Base-by-base conservation (phyloP, 2,329 filamentous ascomycete genomes). In the Didymella exigua region DNA sequence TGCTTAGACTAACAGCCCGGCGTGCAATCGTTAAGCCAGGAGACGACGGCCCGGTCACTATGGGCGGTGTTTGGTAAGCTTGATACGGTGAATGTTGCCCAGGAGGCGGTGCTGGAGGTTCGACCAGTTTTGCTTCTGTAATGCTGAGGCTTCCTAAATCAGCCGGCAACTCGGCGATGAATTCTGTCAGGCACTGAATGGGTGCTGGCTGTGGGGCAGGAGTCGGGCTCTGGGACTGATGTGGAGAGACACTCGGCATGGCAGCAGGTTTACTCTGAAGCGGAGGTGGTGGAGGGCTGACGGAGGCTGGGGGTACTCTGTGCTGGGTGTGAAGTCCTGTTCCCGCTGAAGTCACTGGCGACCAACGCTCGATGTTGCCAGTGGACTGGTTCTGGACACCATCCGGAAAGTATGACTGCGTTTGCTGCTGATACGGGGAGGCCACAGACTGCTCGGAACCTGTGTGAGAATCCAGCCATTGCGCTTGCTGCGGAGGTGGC, bases 141-240 rank as follows among this genome's bases (percentile, higher is more conserved):
- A 71, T 38, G 21, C 43, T 68, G 33, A 71, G 43, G 14, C 58
- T 68, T n/a, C 66, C 68, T 42, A 73, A 21, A 30, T 74, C 70
- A 31, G 67, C 72, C 5, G 72, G 72, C 18, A 75, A 52, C 45
- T 75, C 72, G 5, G 71, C 72, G 24, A 74, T 62, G 44, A 73
- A 75, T 16, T 68, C 66, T 6, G 62, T 63, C 4, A 67, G 61
- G 4, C 44, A 40, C 4, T 61, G 52, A 1, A 41, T 34, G 18
- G 44, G 10, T 2, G 26, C 33, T 9, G 56, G 36, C 30, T 63
- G 62, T 8, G 62, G 36, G 36, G 46, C 45, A 18, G 64, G 53
- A 5, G 56, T 59, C 2, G 64, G 56, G 30, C 50, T 50, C 26
- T 63, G 63, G 16, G 53, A 44, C 18, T 59, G 44, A 21, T 54